Base-by-base conservation (phyloP, 208 protist genomes). In the Leptomonas pyrrhocoris region DNA sequence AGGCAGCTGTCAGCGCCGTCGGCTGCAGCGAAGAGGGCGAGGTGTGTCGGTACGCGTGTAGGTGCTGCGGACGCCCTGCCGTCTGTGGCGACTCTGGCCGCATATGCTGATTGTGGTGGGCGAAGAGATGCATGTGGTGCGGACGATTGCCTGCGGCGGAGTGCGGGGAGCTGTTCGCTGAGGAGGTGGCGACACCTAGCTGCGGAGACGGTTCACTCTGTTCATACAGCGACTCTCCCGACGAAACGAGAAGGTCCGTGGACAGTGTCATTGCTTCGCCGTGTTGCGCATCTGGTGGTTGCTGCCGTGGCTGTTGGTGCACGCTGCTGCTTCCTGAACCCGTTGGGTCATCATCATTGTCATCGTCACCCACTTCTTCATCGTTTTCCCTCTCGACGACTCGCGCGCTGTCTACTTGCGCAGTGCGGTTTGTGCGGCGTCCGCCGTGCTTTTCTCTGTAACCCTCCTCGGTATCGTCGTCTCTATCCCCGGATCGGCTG, bases 21-120 rank as follows among this genome's bases (percentile, higher is more conserved):
- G 62, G 62, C 36, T 68, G 61, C 45, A 70, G 54, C 21, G 58
- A 69, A 21, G 62, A 61, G 4, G 70, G 68, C 2, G 31, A 36
- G 31, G 21, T 51, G 70, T 66, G 34, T 54, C 65, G 70, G 55
- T 76, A 69, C 3, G 46, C 62, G 55, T 64, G 70, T 6, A 50
- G 49, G 70, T 69, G 70, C 27, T 69, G 70, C 38, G 31, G 61
- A 23, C 58, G 40, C 62, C 34, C 51, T 18, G 55, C 13, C 38
- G 38, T 54, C 15, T 57, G 62, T 27, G 61, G 59, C 43, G 70
- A 64, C 36, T 40, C 62, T 16, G 30, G 34, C 9, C 46, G 61
- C 56, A 61, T 56, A 7, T 58, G 64, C 38, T 40, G 62, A 49
- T 48, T 62, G 58, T 71, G 72, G 27, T 71, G 72, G 2, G 43